phyloP scores from a whole-genome alignment of 805 yeast species.

The Millerozyma miso region DNA sequence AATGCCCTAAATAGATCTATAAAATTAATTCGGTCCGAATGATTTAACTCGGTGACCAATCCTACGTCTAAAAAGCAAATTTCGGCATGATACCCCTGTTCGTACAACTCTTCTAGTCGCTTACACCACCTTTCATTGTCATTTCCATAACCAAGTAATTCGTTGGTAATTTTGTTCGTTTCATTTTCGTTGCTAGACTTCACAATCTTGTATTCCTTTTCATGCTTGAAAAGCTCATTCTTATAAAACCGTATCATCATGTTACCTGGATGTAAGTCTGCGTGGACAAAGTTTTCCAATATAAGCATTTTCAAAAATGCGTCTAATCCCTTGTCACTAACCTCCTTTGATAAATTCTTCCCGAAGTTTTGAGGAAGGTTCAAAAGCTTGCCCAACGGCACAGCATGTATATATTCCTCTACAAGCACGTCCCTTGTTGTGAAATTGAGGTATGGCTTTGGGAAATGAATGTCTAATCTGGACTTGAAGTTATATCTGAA shows the following conservation, averaged over 20 bases:
- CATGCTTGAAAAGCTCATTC: constrained; percentile 39
- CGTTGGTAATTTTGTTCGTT: constrained; percentile 41
- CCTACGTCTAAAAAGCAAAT: constrained; percentile 92
- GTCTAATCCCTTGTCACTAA: constrained; percentile 81
- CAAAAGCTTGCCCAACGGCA: constrained; percentile 73
- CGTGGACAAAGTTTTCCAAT: constrained; percentile 89
- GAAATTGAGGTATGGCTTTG: constrained; percentile 62
- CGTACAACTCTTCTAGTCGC: constrained; percentile 42
- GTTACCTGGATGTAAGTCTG: constrained; percentile 97
- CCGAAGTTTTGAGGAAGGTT: constrained; percentile 44
- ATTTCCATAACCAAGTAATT: constrained; percentile 31
- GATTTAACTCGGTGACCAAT: constrained; percentile 82
- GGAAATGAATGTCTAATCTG: constrained; percentile 66
- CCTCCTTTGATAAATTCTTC: constrained; percentile 54
- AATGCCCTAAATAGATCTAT: constrained; percentile 84
- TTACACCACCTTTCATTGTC: constrained; percentile 42
- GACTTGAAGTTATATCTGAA: constrained; percentile 67
- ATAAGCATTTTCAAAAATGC: constrained; percentile 91
- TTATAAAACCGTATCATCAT: constrained; percentile 72
- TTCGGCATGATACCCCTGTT: constrained; percentile 72
- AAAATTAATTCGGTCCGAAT: constrained; percentile 74
- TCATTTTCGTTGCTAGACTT: constrained; percentile 43
- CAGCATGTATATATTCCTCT: constrained; percentile 80
- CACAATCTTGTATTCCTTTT: constrained; percentile 38
- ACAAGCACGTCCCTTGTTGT: constrained; percentile 72